Evolutionary conservation across 192 early-diverging fungal species (phyloP), one percentile per base, ranked within the genome.

Genomic region (Podila clonocystis): DNA sequence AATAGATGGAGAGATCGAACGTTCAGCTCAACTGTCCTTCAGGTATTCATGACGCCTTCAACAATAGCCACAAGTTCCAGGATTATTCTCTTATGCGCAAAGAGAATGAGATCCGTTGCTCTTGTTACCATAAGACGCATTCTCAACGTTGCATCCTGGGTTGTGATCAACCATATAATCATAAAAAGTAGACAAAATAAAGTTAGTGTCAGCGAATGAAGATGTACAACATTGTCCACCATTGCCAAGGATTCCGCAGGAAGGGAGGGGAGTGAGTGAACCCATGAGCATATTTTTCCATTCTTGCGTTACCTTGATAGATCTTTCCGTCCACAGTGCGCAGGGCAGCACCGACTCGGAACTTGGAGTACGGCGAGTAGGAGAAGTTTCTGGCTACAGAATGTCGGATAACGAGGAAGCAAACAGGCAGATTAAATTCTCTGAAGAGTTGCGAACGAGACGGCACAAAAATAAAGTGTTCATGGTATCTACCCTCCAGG

Each of bases 341-440:
- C 41, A 97, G 68, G 4, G 97, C 94, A 48, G 94, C 94, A 19
- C 97, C 97, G 24, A 98, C 95, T 24, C 93, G 89, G 82, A 97
- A 97, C 76, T 96, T 94, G 28, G 93, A 95, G 83, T 98, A 98
- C 6, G 97, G 97, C 19, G 89, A 90, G 77, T 98, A 97, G 3
- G 96, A 91, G 29, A 82, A 72, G n/a, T 88, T 82, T 61, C 93
- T 93, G 15, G 95, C 95, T 84, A 58, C 28, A 59, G 36, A 24
- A n/a, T 31, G 13, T 15, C 29, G 30, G n/a, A 64, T 12, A 64
- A 20, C 22, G 63, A 48, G 41, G 5, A 48, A 9, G 68, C 30
- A 13, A 13, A 30, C 13, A 45, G 1, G 41, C 12, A 2, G 13
- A 15, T 45, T 45, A 45, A 12, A 45, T 15, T 55, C 24, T 26